Conservation (phyloP, 257 asterid genomes). For the Paraleonurus japonicus region DNA sequence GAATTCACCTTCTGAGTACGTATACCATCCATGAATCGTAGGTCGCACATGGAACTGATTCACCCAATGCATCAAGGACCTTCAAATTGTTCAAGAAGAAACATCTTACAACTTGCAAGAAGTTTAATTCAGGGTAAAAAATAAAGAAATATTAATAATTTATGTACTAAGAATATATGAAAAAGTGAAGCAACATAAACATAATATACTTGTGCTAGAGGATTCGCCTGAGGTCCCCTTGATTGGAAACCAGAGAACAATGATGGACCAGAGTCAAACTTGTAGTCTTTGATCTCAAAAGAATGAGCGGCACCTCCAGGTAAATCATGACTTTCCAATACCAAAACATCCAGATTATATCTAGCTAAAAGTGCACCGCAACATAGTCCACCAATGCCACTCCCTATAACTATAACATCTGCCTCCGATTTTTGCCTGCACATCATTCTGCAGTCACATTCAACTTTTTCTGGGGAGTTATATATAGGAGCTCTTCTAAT, state of each 20-base stretch:
- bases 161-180: not conserved
- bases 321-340: constrained; percentile 83
- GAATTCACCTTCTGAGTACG: constrained; percentile 95
- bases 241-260: constrained; percentile 90
- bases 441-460: constrained; percentile 55
- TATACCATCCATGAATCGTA: constrained; percentile 97
- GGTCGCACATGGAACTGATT: constrained; percentile 62
- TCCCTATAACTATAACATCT: constrained; percentile 83
- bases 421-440: constrained; percentile 83
- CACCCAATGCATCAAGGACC: constrained; percentile 96
- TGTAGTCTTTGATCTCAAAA: constrained; percentile 69
- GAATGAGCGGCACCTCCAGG: constrained; percentile 99
- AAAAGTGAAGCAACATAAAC: constrained; percentile 10
- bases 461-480: constrained; percentile 20
- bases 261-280: constrained; percentile 95
- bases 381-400: constrained; percentile 90
- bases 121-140: not conserved
- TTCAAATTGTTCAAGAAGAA: constrained; percentile 35
- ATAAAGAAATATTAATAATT: not conserved
- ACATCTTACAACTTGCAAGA: not conserved
- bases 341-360: constrained; percentile 75
- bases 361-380: constrained; percentile 90
- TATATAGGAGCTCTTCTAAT: not conserved
- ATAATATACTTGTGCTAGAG: constrained; percentile 76
- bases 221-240: constrained; percentile 95